phyloP scores from a whole-genome alignment of 1,284 basidiomycete species.

The Rhodotorula sp. region DNA sequence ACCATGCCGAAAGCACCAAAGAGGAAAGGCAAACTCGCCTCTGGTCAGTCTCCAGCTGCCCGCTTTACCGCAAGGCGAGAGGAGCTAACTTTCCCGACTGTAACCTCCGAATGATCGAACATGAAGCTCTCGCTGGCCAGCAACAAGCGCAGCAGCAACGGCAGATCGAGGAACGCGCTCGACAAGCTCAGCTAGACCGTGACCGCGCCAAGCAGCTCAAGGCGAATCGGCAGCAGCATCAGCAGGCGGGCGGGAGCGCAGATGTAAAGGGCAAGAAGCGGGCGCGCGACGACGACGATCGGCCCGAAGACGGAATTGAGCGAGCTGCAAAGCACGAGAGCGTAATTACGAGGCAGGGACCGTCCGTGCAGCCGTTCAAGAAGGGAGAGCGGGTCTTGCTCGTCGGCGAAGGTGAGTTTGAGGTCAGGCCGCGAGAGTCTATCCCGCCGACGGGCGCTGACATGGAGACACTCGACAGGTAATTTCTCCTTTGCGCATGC shows the following conservation, averaged over 20 bases:
- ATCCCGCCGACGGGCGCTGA: not conserved
- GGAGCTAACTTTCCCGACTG: not conserved
- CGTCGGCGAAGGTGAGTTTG: slow-evolving; percentile 71
- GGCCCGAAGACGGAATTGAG: not conserved
- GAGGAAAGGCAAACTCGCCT: slow-evolving; percentile 23
- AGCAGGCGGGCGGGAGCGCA: not conserved
- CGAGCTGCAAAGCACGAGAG: not conserved
- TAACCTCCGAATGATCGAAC: too few relatives aligned
- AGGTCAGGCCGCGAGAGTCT: not conserved
- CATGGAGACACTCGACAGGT: slow-evolving; percentile 48
- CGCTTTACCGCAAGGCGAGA: not conserved
- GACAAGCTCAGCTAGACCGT: slow-evolving; percentile 17
- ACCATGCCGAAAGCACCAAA: slow-evolving; percentile 20
- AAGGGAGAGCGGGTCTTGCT: slow-evolving; percentile 72
- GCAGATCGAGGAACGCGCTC: slow-evolving; percentile 7
- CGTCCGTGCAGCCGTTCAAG: slow-evolving; percentile 19
- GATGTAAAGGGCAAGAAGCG: slow-evolving; percentile 1
- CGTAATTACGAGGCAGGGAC: not conserved
- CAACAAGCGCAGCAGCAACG: slow-evolving; percentile 17
- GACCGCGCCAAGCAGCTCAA: slow-evolving; percentile 1
- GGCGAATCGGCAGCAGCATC: not conserved
- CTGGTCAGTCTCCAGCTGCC: not conserved
- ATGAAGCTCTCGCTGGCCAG: slow-evolving; percentile 19
- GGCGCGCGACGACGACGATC: not conserved
- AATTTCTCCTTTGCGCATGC: slow-evolving; percentile 91